Evolutionary conservation across 2,329 filamentous ascomycete genomes (phyloP).

Genomic region (Neodidymelliopsis sp.): DNA sequence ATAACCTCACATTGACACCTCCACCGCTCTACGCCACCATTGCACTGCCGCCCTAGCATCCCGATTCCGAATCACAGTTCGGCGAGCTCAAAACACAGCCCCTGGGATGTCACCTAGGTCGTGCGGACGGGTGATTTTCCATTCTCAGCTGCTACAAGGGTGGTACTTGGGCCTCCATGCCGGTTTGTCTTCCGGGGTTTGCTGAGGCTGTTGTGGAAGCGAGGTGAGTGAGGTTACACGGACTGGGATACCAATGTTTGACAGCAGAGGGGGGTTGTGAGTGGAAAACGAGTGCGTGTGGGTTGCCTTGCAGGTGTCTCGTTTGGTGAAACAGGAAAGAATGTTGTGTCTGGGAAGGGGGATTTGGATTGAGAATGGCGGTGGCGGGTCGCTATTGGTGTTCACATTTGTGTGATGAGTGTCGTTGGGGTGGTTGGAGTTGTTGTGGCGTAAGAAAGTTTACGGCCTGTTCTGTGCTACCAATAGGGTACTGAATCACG

Average conservation of each 20-base stretch:
- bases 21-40: slow-evolving; percentile 15
- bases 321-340: slow-evolving; percentile 1
- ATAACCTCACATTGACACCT: slow-evolving; percentile 31
- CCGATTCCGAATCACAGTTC: slow-evolving; percentile 3
- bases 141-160: too few relatives aligned
- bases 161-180: slow-evolving; percentile 16
- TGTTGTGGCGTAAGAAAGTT: too few relatives aligned
- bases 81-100: not conserved
- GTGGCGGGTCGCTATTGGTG: not conserved
- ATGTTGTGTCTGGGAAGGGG: slow-evolving; percentile 2
- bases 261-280: not conserved
- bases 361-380: not conserved
- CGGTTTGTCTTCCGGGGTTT: not conserved
- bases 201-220: slow-evolving; percentile 11
- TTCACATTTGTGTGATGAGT: not conserved
- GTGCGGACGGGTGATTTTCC: too few relatives aligned
- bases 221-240: slow-evolving; percentile 14
- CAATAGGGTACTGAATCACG: too few relatives aligned
- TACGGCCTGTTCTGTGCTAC: too few relatives aligned
- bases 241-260: slow-evolving; percentile 1
- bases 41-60: not conserved
- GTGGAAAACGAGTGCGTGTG: not conserved
- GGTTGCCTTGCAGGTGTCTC: slow-evolving; percentile 3
- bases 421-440: not conserved
- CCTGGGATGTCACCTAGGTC: too few relatives aligned